Base-by-base conservation (phyloP, 306 rosid genomes). In the Calophaca sinica region DNA sequence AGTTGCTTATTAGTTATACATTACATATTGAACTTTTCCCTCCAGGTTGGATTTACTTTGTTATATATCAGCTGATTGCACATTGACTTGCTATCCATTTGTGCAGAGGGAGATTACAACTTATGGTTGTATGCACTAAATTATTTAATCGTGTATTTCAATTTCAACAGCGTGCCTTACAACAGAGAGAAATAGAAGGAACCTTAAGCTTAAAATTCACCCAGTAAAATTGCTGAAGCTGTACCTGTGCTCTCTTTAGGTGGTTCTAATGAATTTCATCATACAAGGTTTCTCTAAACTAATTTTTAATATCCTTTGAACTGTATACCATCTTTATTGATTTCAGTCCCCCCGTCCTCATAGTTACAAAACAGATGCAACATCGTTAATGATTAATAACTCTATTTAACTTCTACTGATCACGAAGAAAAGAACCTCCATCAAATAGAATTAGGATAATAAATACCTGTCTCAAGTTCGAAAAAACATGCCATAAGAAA, bases 401-500 rank as follows among this genome's bases (percentile, higher is more conserved):
- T 42, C 12, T 44, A 53, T 49, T 26, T 57, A 75, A 58, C 72
- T 28, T 50, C 36, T 52, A 70, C 20, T 39, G 29, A 60, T 52
- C 32, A 48, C 53, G 45, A 62, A 67, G 36, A 52, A 63, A 79
- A 72, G 64, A 11, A 14, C 62, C 61, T 26, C 64, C 62, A 75
- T 55, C 62, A 70, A 74, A 53, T 45, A 35, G 52, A 66, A 51
- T 45, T 68, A 31, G 55, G 38, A 54, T 26, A 29, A 55, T 20
- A 61, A 9, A 72, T 86, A 93, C 98, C 97, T 89, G 92, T 84
- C 84, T 84, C 70, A 91, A 80, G 83, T 80, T 74, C 7, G 96
- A 94, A 80, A 94, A 87, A 81, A 80, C 79, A 80, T 81, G 85
- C 98, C 98, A 94, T 77, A 91, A 48, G 82, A 88, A 88, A 76